Conservation (phyloP, 306 rosid genomes). For the Carpinus fangiana region DNA sequence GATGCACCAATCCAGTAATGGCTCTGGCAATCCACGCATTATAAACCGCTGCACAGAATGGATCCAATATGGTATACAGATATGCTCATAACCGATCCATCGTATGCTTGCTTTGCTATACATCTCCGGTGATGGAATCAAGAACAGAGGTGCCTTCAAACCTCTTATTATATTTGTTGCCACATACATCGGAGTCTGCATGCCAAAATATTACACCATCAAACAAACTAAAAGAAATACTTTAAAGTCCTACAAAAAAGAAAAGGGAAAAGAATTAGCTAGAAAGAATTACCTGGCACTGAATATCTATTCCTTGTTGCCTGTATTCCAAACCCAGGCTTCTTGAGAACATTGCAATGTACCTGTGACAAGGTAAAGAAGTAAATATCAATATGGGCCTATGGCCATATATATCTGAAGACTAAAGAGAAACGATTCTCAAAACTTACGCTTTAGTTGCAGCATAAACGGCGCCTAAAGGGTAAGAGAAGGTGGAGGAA, state of each 20-base stretch:
- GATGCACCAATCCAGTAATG: not conserved
- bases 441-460: slow-evolving; percentile 56
- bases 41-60: slow-evolving; percentile 29
- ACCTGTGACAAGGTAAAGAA: slow-evolving; percentile 10
- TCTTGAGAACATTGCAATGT: slow-evolving; percentile 20
- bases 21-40: slow-evolving; percentile 8
- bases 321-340: slow-evolving; percentile 28
- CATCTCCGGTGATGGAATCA: slow-evolving; percentile 24
- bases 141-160: slow-evolving; percentile 1
- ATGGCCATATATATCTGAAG: no score
- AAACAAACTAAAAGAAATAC: no score
- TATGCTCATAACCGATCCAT: slow-evolving; percentile 28
- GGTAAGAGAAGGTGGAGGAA: slow-evolving; percentile 49
- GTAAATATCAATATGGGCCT: no score
- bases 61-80: slow-evolving; percentile 28
- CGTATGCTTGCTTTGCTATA: slow-evolving; percentile 35
- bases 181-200: slow-evolving; percentile 32
- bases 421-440: no score
- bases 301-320: slow-evolving; percentile 31
- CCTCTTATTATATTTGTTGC: slow-evolving; percentile 29
- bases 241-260: no score
- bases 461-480: slow-evolving; percentile 48
- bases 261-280: not conserved
- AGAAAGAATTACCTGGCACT: slow-evolving; percentile 33
- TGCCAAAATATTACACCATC: no score